Evolutionary conservation across 2,329 filamentous ascomycete genomes (phyloP).

Genomic region (Paraphaeosphaeria sporulosa): DNA sequence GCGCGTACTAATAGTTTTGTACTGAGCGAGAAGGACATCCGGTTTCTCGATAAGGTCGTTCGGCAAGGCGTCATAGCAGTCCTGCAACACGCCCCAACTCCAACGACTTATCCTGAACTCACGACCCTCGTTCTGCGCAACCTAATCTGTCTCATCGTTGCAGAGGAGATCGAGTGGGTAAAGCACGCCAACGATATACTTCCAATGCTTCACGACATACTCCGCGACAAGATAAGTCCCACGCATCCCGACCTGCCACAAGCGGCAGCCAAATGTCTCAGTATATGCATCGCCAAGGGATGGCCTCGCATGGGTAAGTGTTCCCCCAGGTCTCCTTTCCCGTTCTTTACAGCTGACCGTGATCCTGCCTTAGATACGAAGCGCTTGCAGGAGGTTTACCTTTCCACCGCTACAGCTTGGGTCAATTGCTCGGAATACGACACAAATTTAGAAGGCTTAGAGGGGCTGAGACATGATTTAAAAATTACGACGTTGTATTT

Average conservation of each 20-base stretch:
- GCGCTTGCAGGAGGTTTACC: constrained; percentile 8
- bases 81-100: constrained; percentile 61
- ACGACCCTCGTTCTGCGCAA: constrained; percentile 64
- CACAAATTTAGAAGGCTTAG: no score
- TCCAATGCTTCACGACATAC: constrained; percentile 68
- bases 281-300: constrained; percentile 1
- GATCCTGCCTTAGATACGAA: not conserved
- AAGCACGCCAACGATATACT: constrained; percentile 76
- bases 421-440: constrained; percentile 6
- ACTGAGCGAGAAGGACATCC: constrained; percentile 26
- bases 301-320: constrained; percentile 10
- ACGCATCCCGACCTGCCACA: not conserved
- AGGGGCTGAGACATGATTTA: not conserved
- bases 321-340: not conserved
- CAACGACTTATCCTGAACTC: constrained; percentile 62
- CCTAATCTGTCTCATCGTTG: constrained; percentile 58
- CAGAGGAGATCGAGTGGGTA: constrained; percentile 67
- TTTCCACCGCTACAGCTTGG: constrained; percentile 7
- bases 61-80: constrained; percentile 53
- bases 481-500: not conserved
- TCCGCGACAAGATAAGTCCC: constrained; percentile 65
- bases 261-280: not conserved
- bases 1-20: constrained; percentile 5
- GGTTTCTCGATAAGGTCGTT: constrained; percentile 55
- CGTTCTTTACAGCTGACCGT: not conserved